Evolutionary conservation across 2,329 filamentous ascomycete species (phyloP), one percentile per base, ranked within the genome.

Genomic region (Fusarium verticillioides): DNA sequence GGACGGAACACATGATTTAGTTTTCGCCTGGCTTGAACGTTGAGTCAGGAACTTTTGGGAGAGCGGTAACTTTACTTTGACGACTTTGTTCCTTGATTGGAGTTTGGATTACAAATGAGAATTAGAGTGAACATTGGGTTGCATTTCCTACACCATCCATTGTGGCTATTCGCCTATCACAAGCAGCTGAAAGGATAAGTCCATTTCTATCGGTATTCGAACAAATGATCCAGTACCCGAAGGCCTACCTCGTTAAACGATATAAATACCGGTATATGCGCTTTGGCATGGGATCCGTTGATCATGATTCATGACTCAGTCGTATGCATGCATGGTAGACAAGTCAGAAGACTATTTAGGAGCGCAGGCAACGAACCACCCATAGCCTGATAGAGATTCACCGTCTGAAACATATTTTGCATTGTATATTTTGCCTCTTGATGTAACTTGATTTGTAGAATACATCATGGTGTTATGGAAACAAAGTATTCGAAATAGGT

Each of bases 1-100:
- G 40, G 57, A 39, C 28, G 54, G 50, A 47, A 39, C 54, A 44
- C 32, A 43, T 47, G 42, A 63, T 63, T 62, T 39, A 53, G 36
- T 54, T 67, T 68, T 28, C 30, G 42, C 32, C 37, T 62, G 65
- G 42, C n/a, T 54, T 65, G 46, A 18, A 42, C 46, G 44, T 70
- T 60, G 39, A 67, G 40, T 47, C 44, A 30, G n/a, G 32, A 10
- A 28, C 40, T 21, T 46, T 28, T 30, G 43, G n/a, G 2, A 49
- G 42, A 47, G 42, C 34, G n/a, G 26, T 40, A 28, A 47, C 13
- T 43, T 43, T 53, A 26, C 42, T 47, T 47, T 26, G n/a, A 37
- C 28, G 30, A 18, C 59, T 28, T 67, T 21, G 23, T 37, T 37
- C n/a, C 39, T 30, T 40, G 52, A 19, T n/a, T 43, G 23, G 21